These are phyloP conservation scores for Beauveria sp. DNA, from an alignment of 2,329 filamentous ascomycete species.

Conservation along the genomic window DNA sequence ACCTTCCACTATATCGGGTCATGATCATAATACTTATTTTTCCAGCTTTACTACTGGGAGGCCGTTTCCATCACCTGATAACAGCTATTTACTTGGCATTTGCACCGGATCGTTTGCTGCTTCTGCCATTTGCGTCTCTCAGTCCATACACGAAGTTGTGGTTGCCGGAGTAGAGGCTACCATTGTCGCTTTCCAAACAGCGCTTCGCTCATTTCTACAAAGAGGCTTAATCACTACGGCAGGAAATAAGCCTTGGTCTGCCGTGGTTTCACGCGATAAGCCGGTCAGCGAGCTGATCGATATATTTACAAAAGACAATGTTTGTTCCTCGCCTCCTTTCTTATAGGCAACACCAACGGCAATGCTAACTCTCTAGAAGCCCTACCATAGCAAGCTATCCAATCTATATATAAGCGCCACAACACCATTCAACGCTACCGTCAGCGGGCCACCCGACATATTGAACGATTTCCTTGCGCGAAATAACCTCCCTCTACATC, in stretches of 20 bases:
- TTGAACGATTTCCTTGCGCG: constrained; percentile 8
- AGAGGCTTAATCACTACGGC: constrained; percentile 12
- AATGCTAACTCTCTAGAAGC: neutral
- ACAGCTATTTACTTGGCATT: constrained; percentile 14
- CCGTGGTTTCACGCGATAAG: constrained; percentile 3
- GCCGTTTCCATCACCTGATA: constrained; percentile 15
- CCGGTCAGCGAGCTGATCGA: constrained; percentile 10
- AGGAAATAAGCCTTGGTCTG: constrained; percentile 6
- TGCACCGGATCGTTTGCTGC: constrained; percentile 21
- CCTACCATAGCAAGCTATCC: neutral
- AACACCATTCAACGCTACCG: constrained; percentile 15
- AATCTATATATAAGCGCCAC: constrained; percentile 19
- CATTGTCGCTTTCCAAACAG: constrained; percentile 16
- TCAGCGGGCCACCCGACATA: constrained; percentile 19
- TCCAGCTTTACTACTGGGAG: constrained; percentile 13
- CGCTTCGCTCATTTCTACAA: constrained; percentile 13
- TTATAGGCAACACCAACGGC: neutral
- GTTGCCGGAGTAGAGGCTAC: constrained; percentile 15
- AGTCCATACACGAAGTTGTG: constrained; percentile 18
- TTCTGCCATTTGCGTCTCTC: constrained; percentile 18
- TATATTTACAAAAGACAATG: neutral
- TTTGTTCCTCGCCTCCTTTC: neutral
- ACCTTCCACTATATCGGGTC: neutral
- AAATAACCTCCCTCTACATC: neutral
- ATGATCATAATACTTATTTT: neutral